A percentile compares a stretch with the other conserved stretches of the same genome.
phyloP scores from a whole-genome alignment of 805 yeast genomes.

The Wickerhamomyces xylosicus region DNA sequence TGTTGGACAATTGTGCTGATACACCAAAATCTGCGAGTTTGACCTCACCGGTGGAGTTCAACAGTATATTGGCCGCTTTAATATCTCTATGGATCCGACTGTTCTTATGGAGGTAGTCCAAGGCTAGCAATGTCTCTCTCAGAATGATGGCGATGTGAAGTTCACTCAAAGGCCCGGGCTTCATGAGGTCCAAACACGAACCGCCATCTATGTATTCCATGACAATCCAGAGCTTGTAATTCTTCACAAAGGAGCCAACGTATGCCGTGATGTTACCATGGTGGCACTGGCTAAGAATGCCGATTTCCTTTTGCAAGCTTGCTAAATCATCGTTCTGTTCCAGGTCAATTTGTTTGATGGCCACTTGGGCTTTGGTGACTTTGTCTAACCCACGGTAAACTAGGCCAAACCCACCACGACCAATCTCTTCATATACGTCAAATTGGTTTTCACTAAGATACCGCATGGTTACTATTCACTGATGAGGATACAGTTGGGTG shows the following conservation, averaged over 20 bases:
- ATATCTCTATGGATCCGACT: slow-evolving; percentile 88
- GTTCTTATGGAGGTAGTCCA: slow-evolving; percentile 60
- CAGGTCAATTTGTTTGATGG: slow-evolving; percentile 84
- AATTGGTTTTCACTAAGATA: slow-evolving; percentile 22
- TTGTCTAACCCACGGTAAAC: slow-evolving; percentile 79
- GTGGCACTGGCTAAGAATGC: slow-evolving; percentile 70
- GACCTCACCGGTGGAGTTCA: slow-evolving; percentile 61
- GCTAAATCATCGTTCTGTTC: slow-evolving; percentile 88
- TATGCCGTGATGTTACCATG: slow-evolving; percentile 81
- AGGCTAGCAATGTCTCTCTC: slow-evolving; percentile 68
- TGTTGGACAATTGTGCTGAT: slow-evolving; percentile 71
- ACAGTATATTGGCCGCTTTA: slow-evolving; percentile 82
- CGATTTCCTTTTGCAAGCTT: slow-evolving; percentile 88
- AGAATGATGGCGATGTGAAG: slow-evolving; percentile 65
- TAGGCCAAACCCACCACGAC: slow-evolving; percentile 93
- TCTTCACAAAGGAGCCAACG: slow-evolving; percentile 76
- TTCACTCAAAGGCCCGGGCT: slow-evolving; percentile 88
- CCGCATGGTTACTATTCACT: slow-evolving; percentile 10
- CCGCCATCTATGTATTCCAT: slow-evolving; percentile 99
- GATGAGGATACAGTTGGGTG: no score
- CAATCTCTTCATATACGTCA: slow-evolving; percentile 68
- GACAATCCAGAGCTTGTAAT: slow-evolving; percentile 85
- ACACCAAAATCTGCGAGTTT: slow-evolving; percentile 96
- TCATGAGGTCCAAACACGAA: slow-evolving; percentile 60
- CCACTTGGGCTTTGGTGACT: slow-evolving; percentile 70